Percentiles rank a stretch among this genome's conserved stretches.
Conservation (phyloP, 164 flowering plant genomes). For the Annona squamosa region DNA sequence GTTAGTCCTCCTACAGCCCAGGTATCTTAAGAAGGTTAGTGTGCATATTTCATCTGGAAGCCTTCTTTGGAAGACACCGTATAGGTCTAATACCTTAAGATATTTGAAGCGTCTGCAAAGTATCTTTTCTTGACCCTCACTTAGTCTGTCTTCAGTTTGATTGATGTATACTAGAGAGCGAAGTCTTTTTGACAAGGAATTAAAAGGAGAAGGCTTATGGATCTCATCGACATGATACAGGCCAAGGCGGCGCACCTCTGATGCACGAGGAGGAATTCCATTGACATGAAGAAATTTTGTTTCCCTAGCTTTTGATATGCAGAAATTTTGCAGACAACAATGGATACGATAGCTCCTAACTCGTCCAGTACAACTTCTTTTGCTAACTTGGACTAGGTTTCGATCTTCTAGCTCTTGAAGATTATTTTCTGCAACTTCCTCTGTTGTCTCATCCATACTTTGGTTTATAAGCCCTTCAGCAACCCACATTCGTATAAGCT, state of each 20-base stretch:
- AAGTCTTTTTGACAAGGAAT: not conserved
- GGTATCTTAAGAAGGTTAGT: not conserved
- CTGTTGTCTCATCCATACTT: slow-evolving; percentile 25
- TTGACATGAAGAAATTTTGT: not conserved
- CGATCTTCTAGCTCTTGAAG: slow-evolving; percentile 33
- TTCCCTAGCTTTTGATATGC: not conserved
- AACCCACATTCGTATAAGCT: slow-evolving; percentile 43
- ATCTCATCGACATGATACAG: not conserved
- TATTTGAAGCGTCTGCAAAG: not conserved
- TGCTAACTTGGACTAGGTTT: slow-evolving; percentile 23
- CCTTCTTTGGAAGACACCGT: not conserved
- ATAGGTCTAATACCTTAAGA: not conserved
- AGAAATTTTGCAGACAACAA: slow-evolving; percentile 13
- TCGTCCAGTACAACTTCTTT: slow-evolving; percentile 10
- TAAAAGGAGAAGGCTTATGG: not conserved
- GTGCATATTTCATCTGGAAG: not conserved
- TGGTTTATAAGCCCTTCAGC: slow-evolving; percentile 41
- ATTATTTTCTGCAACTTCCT: slow-evolving; percentile 43
- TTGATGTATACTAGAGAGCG: not conserved
- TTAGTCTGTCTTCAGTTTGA: not conserved
- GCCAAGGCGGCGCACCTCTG: not conserved
- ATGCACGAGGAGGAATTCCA: not conserved
- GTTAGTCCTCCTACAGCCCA: not conserved
- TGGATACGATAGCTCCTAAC: slow-evolving; percentile 38
- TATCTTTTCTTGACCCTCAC: not conserved